Conservation (phyloP, 1,284 basidiomycete species). For the Cystobasidium slooffiae region DNA sequence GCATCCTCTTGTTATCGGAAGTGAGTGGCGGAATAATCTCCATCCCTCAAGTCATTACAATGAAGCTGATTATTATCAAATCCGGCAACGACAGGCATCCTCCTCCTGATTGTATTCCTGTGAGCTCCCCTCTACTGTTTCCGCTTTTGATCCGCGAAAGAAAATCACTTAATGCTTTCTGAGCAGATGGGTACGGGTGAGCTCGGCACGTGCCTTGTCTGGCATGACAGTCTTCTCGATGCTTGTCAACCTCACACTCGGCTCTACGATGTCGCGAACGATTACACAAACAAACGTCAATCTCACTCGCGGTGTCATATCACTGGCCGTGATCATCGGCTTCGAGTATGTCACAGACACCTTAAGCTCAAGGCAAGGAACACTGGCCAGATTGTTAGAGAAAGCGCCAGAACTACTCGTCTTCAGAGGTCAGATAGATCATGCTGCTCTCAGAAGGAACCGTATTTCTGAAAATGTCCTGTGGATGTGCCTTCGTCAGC, state of each 20-base stretch:
- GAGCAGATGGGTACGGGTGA: constrained; percentile 23
- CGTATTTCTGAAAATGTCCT: constrained; percentile 22
- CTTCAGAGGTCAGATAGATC: constrained; percentile 30
- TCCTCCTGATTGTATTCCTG: constrained; percentile 38
- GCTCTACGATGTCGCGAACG: constrained; percentile 44
- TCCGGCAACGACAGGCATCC: constrained; percentile 24
- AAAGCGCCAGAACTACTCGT: constrained; percentile 35
- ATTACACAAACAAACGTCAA: constrained; percentile 45
- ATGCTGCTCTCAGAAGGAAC: constrained; percentile 1
- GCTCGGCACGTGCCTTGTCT: constrained; percentile 26
- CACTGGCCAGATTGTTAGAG: constrained; percentile 25
- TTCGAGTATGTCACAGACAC: constrained; percentile 42
- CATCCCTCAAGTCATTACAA: too few relatives aligned
- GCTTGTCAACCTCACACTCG: constrained; percentile 37
- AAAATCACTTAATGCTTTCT: neutral
- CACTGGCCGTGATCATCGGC: constrained; percentile 33
- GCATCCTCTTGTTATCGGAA: constrained; percentile 35
- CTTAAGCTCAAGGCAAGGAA: constrained; percentile 8
- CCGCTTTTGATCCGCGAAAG: too few relatives aligned
- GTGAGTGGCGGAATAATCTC: too few relatives aligned
- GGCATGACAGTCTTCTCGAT: constrained; percentile 37
- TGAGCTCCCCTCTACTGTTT: too few relatives aligned
- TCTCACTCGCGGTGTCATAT: constrained; percentile 40
- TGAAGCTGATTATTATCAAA: neutral
- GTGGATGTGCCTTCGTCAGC: neutral